Base-by-base conservation (phyloP, 2,329 filamentous ascomycete genomes). In the Xylaria sp. region DNA sequence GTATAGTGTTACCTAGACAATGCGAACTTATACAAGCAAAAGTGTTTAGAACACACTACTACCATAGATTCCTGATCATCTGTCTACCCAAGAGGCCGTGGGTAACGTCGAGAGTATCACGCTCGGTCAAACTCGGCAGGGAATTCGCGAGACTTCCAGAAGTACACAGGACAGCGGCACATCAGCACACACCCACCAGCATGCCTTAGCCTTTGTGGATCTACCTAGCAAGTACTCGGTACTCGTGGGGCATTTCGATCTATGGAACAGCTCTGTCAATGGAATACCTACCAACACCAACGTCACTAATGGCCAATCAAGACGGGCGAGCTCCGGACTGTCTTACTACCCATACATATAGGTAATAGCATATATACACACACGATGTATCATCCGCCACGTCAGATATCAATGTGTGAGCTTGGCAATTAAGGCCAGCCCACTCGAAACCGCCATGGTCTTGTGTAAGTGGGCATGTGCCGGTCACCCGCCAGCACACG, bases 311-410 rank as follows among this genome's bases (percentile, higher is more conserved):
- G 40, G 35, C 68, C 60, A 67, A 66, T 60, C 54, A 61, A 16
- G 27, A 27, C 25, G 5, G 18, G 23, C 29, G 40, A 57, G 42
- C 5, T 25, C 27, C 5, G 27, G 32, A 50, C 21, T 47, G 42
- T 37, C 44, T 57, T 18, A 50, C 37, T 50, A 54, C 32, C 29
- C 40, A 44, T 35, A 47, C 40, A 37, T 42, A 35, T 44, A 60
- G 25, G 48, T 25, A 55, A 51, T 35, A 29, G 37, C 29, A 48
- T 37, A 42, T 54, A 51, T 50, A 50, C 13, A 50, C 21, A 53
- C 59, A 37, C 58, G 6, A 60, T 53, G 42, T 61, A 64, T 62
- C 47, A 60, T 42, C 35, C 35, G 66, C 66, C 63, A 69, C 66
- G 57, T 71, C 66, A 67, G 58, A 55, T 68, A 51, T 25, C 40